These are phyloP conservation scores for Solanum okadae DNA, from an alignment of 257 asterid species.

Conservation along the genomic window DNA sequence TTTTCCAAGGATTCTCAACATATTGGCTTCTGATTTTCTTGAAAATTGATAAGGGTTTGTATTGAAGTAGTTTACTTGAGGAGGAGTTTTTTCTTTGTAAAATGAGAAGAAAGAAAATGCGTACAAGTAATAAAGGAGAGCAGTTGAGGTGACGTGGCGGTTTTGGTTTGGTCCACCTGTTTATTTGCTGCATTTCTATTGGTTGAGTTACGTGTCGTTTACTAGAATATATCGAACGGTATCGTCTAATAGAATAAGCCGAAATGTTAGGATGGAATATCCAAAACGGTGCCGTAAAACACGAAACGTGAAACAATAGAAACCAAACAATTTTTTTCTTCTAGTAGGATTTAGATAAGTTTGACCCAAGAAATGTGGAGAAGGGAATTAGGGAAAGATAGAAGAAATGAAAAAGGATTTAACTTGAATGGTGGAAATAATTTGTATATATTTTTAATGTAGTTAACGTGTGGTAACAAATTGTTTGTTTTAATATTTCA, in stretches of 20 bases:
- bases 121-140: background rate
- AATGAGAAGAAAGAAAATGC: too few species aligned
- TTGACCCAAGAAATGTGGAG: background rate
- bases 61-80: background rate
- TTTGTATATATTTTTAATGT: background rate
- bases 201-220: background rate
- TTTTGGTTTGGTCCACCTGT: background rate
- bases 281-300: background rate
- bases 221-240: background rate
- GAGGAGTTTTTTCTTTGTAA: background rate
- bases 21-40: background rate
- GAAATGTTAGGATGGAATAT: background rate
- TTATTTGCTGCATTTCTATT: background rate
- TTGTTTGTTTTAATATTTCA: background rate
- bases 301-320: background rate
- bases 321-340: background rate
- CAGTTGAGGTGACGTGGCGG: conserved; percentile 1
- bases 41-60: background rate
- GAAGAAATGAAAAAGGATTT: background rate
- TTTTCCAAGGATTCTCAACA: conserved; percentile 28
- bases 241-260: background rate
- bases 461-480: background rate
- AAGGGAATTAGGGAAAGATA: background rate
- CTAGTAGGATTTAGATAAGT: background rate
- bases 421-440: background rate